Evolutionary conservation across 257 asterid species (phyloP).

Genomic region (Dorcoceras hygrometricum): DNA sequence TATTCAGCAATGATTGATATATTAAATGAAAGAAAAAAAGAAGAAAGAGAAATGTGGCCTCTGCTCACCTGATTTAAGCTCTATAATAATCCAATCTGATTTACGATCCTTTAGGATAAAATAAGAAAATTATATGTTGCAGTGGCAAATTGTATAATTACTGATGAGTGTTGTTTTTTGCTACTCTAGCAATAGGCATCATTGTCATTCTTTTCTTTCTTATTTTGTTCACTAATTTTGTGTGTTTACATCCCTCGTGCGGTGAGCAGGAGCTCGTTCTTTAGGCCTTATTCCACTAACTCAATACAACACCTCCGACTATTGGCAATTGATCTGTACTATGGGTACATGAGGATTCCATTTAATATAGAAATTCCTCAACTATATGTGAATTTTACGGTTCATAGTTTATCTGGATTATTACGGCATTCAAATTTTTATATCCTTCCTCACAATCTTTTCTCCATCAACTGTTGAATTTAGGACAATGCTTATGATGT

Average conservation of each 20-base stretch:
- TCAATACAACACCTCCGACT: not conserved
- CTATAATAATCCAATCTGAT: not conserved
- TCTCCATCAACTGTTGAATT: conserved; percentile 26
- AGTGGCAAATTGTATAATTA: not conserved
- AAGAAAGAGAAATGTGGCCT: not conserved
- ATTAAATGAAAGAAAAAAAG: not conserved
- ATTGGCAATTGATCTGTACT: not conserved
- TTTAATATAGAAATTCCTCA: not conserved
- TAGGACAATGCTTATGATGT: conserved; percentile 40
- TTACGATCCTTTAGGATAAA: not conserved
- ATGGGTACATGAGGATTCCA: conserved; percentile 3
- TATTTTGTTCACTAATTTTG: not conserved
- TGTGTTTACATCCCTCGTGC: not conserved
- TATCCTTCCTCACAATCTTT: conserved; percentile 21
- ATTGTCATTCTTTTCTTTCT: conserved; percentile 8
- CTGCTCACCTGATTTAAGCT: not conserved
- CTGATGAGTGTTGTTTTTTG: not conserved
- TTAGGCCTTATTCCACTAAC: not conserved
- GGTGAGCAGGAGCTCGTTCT: not conserved
- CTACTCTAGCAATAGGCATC: not conserved
- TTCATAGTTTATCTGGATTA: conserved; percentile 6
- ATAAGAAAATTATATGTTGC: not conserved
- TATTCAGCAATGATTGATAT: not conserved
- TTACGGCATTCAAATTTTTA: not conserved
- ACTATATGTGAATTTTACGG: conserved; percentile 6